Evolutionary conservation across 148 eudicot species (phyloP).

Genomic region (Rhododendron williamsianum): DNA sequence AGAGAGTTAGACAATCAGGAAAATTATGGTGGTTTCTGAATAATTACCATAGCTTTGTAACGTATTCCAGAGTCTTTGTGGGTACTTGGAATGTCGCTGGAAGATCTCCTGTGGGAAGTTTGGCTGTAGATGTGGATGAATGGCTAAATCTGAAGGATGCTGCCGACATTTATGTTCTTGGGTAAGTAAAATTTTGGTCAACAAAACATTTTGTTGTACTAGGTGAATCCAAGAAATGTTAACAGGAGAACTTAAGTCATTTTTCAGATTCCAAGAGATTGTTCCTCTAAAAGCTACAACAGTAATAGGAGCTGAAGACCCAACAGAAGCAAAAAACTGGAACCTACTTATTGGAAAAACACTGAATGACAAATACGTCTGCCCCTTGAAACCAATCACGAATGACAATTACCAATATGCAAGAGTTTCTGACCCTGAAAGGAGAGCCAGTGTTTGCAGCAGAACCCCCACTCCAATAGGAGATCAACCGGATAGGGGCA

Average conservation of each 20-base stretch:
- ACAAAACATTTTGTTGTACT: neutral
- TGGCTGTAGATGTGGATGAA: slow-evolving; percentile 59
- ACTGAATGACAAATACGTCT: slow-evolving; percentile 65
- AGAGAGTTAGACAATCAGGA: neutral
- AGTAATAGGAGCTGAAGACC: slow-evolving; percentile 52
- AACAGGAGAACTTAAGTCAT: neutral
- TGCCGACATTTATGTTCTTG: slow-evolving; percentile 61
- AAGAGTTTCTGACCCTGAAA: slow-evolving; percentile 12
- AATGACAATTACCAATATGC: slow-evolving; percentile 38
- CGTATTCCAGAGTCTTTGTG: slow-evolving; percentile 44
- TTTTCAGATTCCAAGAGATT: slow-evolving; percentile 55
- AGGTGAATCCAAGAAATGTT: neutral
- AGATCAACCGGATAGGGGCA: slow-evolving; percentile 24
- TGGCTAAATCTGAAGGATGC: slow-evolving; percentile 55
- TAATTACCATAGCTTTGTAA: neutral
- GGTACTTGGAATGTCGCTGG: slow-evolving; percentile 77
- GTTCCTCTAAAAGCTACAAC: slow-evolving; percentile 46
- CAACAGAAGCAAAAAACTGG: slow-evolving; percentile 52
- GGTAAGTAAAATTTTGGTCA: slow-evolving; percentile 25
- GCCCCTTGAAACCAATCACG: slow-evolving; percentile 37
- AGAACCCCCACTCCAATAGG: slow-evolving; percentile 26
- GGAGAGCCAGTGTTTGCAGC: slow-evolving; percentile 8
- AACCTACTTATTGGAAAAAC: slow-evolving; percentile 63
- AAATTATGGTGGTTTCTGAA: neutral
- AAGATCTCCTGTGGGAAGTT: slow-evolving; percentile 47